Base-by-base conservation (phyloP, 2,329 filamentous ascomycete genomes). In the Alternaria burnsii region DNA sequence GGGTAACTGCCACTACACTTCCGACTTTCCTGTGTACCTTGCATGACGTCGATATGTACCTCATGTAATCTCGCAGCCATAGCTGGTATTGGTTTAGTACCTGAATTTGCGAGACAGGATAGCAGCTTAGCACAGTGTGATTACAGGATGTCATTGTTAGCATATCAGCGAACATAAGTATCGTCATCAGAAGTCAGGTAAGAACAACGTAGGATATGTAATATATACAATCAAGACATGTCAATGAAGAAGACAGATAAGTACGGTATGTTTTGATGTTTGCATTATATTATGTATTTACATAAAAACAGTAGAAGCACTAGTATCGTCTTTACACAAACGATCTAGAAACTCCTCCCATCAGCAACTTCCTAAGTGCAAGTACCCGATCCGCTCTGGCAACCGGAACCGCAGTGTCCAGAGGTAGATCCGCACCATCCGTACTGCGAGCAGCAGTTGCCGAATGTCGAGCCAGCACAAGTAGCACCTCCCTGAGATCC, bases 301-400 rank as follows among this genome's bases (percentile, higher is more conserved):
- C 32, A 50, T 16, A 4, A 4, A 24, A 11, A 24, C 6, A 16
- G 4, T 42, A 16, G 12, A 4, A 8, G 11, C 10, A 38, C 5
- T 10, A 18, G 14, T 14, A 12, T 38, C 14, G n/a, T 36, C 8
- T 18, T 22, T n/a, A 36, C 16, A 50, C 14, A 8, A 10, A 12
- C 10, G 8, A n/a, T 38, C 9, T 36, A 12, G 16, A 50, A 8
- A 24, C 46, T 50, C 5, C 14, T n/a, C 20, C 18, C 20, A 11
- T 9, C 52, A 20, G 32, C 66, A 70, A 69, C 61, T 10, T 62
- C 69, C 48, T 73, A 60, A 26, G 38, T 62, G 56, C 62, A 65
- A 26, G 48, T 60, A n/a, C 63, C 63, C 24, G 51, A 60, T 10
- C 63, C 2, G 66, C 63, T 18, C 65, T 51, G 11, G 54, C 72